These are phyloP conservation scores for Camellia granthamiana DNA, from an alignment of 148 eudicot species.

Conservation along the genomic window DNA sequence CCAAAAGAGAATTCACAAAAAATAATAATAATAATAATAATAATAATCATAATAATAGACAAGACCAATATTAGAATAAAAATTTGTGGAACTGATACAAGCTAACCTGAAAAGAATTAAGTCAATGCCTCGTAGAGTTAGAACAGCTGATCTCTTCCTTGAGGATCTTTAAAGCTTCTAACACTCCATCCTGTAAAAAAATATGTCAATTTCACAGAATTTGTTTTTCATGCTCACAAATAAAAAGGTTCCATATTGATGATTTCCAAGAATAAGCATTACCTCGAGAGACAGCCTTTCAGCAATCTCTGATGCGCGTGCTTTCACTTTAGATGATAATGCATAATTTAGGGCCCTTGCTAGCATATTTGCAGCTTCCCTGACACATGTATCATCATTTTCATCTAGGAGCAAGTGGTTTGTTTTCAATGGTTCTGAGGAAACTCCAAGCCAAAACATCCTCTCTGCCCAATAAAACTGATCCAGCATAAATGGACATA, in stretches of 20 bases:
- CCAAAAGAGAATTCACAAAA: neutral
- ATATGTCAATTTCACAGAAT: neutral
- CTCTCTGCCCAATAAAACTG: slow-evolving; percentile 99
- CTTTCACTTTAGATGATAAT: slow-evolving; percentile 51
- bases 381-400: slow-evolving; percentile 42
- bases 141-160: slow-evolving; percentile 40
- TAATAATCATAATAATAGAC: neutral
- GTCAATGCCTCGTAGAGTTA: neutral
- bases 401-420: slow-evolving; percentile 55
- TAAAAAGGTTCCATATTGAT: neutral
- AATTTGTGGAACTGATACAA: neutral
- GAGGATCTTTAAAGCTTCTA: slow-evolving; percentile 51
- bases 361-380: slow-evolving; percentile 53
- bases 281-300: slow-evolving; percentile 63
- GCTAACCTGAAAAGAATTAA: neutral
- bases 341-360: slow-evolving; percentile 54
- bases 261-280: neutral
- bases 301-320: slow-evolving; percentile 54
- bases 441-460: slow-evolving; percentile 96
- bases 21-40: neutral
- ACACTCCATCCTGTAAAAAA: slow-evolving; percentile 46
- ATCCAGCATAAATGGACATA: slow-evolving; percentile 89
- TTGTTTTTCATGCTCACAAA: neutral
- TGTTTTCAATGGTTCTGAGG: slow-evolving; percentile 69
- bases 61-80: neutral